A percentile compares a stretch with the other conserved stretches of the same genome.
These are phyloP conservation scores for Fusarium subtropicale DNA, from an alignment of 2,329 filamentous ascomycete species.

Conservation along the genomic window DNA sequence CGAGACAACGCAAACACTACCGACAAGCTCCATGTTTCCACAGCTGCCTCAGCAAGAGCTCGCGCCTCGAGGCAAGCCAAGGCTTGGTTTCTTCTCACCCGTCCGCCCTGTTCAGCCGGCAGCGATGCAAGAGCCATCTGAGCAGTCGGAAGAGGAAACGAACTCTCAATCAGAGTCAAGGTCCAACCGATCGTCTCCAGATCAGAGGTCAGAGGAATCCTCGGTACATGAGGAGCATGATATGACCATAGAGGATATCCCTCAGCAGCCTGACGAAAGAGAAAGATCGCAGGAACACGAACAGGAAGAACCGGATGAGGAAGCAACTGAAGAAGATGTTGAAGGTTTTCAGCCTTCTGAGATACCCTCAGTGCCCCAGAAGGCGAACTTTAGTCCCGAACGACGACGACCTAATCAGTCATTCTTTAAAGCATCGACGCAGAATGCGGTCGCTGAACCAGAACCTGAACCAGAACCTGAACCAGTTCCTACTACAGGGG, in stretches of 20 bases:
- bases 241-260: background rate
- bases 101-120: constrained; percentile 28
- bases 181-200: constrained; percentile 53
- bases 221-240: constrained; percentile 19
- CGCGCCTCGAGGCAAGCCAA: constrained; percentile 48
- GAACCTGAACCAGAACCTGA: constrained; percentile 17
- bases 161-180: constrained; percentile 49
- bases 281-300: constrained; percentile 7
- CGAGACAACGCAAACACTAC: constrained; percentile 41
- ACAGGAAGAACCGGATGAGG: constrained; percentile 45
- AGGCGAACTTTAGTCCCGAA: constrained; percentile 62
- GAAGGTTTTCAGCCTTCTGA: constrained; percentile 44
- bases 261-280: constrained; percentile 12
- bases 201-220: background rate
- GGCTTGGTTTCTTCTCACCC: constrained; percentile 54
- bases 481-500: constrained; percentile 32
- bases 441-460: background rate
- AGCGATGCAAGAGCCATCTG: constrained; percentile 9
- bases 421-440: constrained; percentile 55
- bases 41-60: constrained; percentile 50
- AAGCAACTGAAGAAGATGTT: constrained; percentile 44
- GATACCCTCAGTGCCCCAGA: constrained; percentile 57
- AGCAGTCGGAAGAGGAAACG: constrained; percentile 47
- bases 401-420: constrained; percentile 51
- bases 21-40: constrained; percentile 58